A percentile compares a stretch with the other conserved stretches of the same genome.
phyloP scores from a whole-genome alignment of 768 basidiomycete genomes.

The Tricholoma matsutake region DNA sequence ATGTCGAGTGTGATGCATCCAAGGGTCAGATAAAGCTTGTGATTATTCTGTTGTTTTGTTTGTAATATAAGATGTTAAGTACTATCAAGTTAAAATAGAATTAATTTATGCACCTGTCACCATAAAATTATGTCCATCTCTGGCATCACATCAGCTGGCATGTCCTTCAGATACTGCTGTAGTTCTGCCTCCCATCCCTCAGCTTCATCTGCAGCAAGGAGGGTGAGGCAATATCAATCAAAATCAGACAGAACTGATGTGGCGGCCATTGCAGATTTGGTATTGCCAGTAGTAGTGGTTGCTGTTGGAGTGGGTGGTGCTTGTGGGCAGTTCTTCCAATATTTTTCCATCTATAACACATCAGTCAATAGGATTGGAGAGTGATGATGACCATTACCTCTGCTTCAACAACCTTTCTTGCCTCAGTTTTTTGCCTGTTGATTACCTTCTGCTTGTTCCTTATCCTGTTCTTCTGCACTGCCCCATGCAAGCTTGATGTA shows the following conservation, averaged over 20 bases:
- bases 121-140: slow-evolving; percentile 14
- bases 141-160: slow-evolving; percentile 13
- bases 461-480: no score
- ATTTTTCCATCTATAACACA: neutral
- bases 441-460: no score
- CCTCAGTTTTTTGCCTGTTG: no score
- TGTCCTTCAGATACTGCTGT: slow-evolving; percentile 11
- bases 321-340: slow-evolving; percentile 3
- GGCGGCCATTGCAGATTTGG: neutral
- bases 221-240: slow-evolving; percentile 4
- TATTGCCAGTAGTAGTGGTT: neutral
- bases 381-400: neutral
- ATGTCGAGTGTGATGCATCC: slow-evolving; percentile 15
- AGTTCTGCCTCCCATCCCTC: slow-evolving; percentile 12
- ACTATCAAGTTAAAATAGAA: slow-evolving; percentile 2
- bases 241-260: slow-evolving; percentile 2
- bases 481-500: no score
- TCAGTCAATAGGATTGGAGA: neutral
- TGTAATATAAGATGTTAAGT: neutral
- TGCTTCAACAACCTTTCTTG: slow-evolving; percentile 11
- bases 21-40: slow-evolving; percentile 13
- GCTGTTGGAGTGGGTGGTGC: neutral
- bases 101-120: slow-evolving; percentile 14
- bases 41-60: slow-evolving; percentile 1
- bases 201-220: neutral